These are phyloP conservation scores for Acidomyces sp. DNA, from an alignment of 495 filamentous ascomycete genomes.

Conservation along the genomic window DNA sequence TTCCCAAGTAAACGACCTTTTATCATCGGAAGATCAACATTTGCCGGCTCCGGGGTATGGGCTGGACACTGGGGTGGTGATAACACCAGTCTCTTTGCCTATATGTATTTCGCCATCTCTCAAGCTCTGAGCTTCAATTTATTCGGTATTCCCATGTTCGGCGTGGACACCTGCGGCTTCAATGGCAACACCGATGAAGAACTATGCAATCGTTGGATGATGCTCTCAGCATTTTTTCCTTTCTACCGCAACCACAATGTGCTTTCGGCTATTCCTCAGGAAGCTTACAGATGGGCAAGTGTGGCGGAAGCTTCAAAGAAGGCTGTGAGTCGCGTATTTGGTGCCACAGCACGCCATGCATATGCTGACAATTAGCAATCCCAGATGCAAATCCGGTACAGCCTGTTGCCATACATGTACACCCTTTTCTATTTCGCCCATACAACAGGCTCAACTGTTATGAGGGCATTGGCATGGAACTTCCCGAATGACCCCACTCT, in stretches of 20 bases:
- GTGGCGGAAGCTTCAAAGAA: conserved; percentile 37
- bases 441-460: conserved; percentile 20
- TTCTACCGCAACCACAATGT: conserved; percentile 27
- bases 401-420: conserved; percentile 24
- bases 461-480: conserved; percentile 24
- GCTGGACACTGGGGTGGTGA: conserved; percentile 86
- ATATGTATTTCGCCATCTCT: conserved; percentile 55
- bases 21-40: conserved; percentile 75
- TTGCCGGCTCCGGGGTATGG: conserved; percentile 65
- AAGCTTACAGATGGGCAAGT: conserved; percentile 13
- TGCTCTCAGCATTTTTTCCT: conserved; percentile 22
- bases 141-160: conserved; percentile 67
- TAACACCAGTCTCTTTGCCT: conserved; percentile 53
- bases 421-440: conserved; percentile 23
- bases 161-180: conserved; percentile 69
- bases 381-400: conserved; percentile 24
- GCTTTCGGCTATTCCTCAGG: conserved; percentile 17
- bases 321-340: too few relatives aligned
- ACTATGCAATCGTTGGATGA: conserved; percentile 28
- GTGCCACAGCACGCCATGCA: conserved; percentile 40
- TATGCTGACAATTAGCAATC: conserved; percentile 17
- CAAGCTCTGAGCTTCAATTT: conserved; percentile 69
- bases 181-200: conserved; percentile 57
- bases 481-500: conserved; percentile 23
- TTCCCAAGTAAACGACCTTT: conserved; percentile 61